A percentile compares a stretch with the other conserved stretches of the same genome.
These are phyloP conservation scores for Saccharomycopsis vini DNA, from an alignment of 805 yeast genomes.

Conservation along the genomic window DNA sequence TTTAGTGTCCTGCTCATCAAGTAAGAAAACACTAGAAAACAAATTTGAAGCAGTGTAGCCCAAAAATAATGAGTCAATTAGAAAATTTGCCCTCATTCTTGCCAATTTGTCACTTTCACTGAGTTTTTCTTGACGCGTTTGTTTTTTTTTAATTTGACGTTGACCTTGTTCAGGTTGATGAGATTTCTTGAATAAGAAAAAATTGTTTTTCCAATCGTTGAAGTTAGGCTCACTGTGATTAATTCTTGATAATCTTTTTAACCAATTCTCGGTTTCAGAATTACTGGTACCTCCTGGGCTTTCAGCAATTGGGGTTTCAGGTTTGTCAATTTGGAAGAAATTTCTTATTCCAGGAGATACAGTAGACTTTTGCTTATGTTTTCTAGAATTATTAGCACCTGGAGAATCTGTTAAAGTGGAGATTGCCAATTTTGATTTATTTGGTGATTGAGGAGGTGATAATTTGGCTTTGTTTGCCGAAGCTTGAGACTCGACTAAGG, in stretches of 20 bases:
- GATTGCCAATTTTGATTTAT: neutral
- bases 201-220: conserved; percentile 17
- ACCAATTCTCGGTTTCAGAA: conserved; percentile 8
- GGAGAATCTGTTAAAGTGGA: no score
- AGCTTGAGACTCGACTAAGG: neutral
- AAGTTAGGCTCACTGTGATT: conserved; percentile 15
- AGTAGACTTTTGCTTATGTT: conserved; percentile 7
- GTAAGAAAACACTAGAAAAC: conserved; percentile 62
- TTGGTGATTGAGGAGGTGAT: neutral
- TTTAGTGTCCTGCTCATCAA: conserved; percentile 66
- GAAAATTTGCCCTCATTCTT: conserved; percentile 16
- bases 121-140: conserved; percentile 5
- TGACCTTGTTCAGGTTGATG: neutral
- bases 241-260: conserved; percentile 14
- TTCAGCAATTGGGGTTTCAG: neutral
- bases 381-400: neutral
- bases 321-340: conserved; percentile 4
- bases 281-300: neutral
- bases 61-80: conserved; percentile 45
- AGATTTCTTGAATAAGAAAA: conserved; percentile 14
- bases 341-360: conserved; percentile 11
- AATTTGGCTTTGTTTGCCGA: no score
- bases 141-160: neutral
- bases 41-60: conserved; percentile 71
- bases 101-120: conserved; percentile 12